A percentile compares a stretch with the other conserved stretches of the same genome.
Evolutionary conservation across 352 stramenopile species (phyloP).

Genomic region (Phytophthora cactorum): DNA sequence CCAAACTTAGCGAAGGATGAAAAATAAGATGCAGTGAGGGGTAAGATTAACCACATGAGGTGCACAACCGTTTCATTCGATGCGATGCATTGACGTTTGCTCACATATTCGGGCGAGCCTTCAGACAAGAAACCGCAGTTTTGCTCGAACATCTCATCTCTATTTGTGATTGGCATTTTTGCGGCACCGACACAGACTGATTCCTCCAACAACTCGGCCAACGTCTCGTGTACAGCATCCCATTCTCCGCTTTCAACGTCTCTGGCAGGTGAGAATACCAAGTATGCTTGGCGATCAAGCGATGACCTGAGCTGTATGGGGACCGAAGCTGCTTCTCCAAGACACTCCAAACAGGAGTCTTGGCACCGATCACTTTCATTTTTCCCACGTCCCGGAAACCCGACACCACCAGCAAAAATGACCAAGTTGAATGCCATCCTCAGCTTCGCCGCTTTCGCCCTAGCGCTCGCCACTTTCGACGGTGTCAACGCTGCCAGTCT

Average conservation of each 20-base stretch:
- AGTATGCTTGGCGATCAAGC: background rate
- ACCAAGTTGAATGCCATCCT: conserved; percentile 37
- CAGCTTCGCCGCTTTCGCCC: conserved; percentile 17
- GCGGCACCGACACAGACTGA: background rate
- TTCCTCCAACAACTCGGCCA: background rate
- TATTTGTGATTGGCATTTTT: conserved; percentile 9
- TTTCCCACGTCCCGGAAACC: conserved; percentile 11
- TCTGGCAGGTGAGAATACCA: background rate
- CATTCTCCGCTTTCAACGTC: conserved; percentile 16
- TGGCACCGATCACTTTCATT: conserved; percentile 19
- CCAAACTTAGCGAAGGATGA: background rate
- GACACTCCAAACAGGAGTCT: background rate
- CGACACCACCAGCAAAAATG: conserved; percentile 10
- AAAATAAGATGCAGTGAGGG: background rate
- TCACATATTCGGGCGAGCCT: background rate
- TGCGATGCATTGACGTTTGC: background rate
- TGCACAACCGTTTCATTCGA: conserved; percentile 5
- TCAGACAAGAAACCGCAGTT: conserved; percentile 14
- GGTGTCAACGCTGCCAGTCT: conserved; percentile 19
- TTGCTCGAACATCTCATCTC: conserved; percentile 5
- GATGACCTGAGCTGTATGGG: background rate
- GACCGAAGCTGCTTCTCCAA: background rate
- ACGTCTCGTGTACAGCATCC: background rate
- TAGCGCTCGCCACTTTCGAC: conserved; percentile 20
- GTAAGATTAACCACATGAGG: background rate